These are phyloP conservation scores for Arthrobotrys sinensis DNA, from an alignment of 2,329 filamentous ascomycete genomes.

Conservation along the genomic window DNA sequence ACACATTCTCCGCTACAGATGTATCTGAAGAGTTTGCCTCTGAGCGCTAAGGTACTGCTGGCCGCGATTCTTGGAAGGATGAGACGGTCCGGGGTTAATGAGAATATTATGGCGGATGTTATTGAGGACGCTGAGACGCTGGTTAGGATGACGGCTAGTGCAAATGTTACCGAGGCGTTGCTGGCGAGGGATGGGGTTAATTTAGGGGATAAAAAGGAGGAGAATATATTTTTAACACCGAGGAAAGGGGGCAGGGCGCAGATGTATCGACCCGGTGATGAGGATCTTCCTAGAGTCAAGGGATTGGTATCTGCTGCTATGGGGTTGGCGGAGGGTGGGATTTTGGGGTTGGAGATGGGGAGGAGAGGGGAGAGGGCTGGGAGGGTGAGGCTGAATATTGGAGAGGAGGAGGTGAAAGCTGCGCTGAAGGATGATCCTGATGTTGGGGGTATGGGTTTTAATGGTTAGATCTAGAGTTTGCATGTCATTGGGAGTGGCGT, in stretches of 20 bases:
- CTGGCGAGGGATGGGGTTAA: conserved; percentile 67
- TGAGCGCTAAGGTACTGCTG: conserved; percentile 87
- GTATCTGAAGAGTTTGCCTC: conserved; percentile 84
- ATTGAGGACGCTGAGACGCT: conserved; percentile 86
- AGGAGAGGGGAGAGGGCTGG: conserved; percentile 85
- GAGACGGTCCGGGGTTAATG: conserved; percentile 85
- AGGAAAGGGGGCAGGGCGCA: conserved; percentile 65
- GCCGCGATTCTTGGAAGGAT: conserved; percentile 84
- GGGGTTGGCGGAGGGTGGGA: conserved; percentile 87
- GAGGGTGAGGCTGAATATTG: conserved; percentile 86
- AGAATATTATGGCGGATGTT: conserved; percentile 90
- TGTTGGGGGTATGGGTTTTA: conserved; percentile 83
- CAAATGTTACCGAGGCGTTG: conserved; percentile 76
- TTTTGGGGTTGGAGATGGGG: conserved; percentile 85
- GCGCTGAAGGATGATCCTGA: conserved; percentile 91
- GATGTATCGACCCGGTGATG: conserved; percentile 64
- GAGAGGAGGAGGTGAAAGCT: conserved; percentile 90
- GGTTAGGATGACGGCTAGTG: conserved; percentile 74
- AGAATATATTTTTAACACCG: conserved; percentile 65
- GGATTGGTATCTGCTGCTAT: conserved; percentile 81
- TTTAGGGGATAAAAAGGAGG: conserved; percentile 62
- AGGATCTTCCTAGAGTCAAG: conserved; percentile 70
- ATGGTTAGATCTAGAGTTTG: conserved; percentile 39
- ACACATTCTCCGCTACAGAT: conserved; percentile 93
- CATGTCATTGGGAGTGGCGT: not conserved